Evolutionary conservation across 2,329 filamentous ascomycete species (phyloP).

Genomic region (Bipolaris gigantea): DNA sequence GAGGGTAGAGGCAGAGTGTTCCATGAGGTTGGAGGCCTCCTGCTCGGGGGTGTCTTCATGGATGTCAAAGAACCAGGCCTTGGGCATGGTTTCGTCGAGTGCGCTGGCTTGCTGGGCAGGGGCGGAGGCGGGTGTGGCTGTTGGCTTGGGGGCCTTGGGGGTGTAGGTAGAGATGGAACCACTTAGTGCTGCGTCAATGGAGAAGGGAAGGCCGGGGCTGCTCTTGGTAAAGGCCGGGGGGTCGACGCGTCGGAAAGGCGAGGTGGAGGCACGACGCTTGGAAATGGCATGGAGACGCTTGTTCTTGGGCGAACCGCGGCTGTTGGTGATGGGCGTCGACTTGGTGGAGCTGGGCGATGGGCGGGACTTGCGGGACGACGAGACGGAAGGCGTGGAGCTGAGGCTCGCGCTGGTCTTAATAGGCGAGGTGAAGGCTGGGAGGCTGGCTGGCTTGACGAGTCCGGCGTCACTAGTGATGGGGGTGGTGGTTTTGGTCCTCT

Average conservation of each 20-base stretch:
- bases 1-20: slow-evolving; percentile 82
- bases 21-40: slow-evolving; percentile 87
- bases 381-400: slow-evolving; percentile 31
- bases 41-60: slow-evolving; percentile 90
- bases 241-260: slow-evolving; percentile 70
- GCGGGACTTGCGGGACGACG: slow-evolving; percentile 45
- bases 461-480: slow-evolving; percentile 26
- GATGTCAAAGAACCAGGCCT: slow-evolving; percentile 86
- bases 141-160: slow-evolving; percentile 45
- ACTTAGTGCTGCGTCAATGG: slow-evolving; percentile 79
- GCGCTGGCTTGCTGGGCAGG: slow-evolving; percentile 31
- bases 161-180: slow-evolving; percentile 70
- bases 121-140: slow-evolving; percentile 35
- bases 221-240: slow-evolving; percentile 63
- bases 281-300: slow-evolving; percentile 71
- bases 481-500: slow-evolving; percentile 53
- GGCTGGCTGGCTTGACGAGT: slow-evolving; percentile 46
- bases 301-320: slow-evolving; percentile 75
- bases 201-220: slow-evolving; percentile 66
- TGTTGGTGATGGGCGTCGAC: slow-evolving; percentile 48
- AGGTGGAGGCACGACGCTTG: slow-evolving; percentile 64
- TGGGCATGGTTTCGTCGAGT: slow-evolving; percentile 59
- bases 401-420: slow-evolving; percentile 26
- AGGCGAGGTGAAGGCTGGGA: slow-evolving; percentile 42
- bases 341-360: slow-evolving; percentile 48